Evolutionary conservation across 148 eudicot species (phyloP).

Genomic region (Camellia granthamiana): DNA sequence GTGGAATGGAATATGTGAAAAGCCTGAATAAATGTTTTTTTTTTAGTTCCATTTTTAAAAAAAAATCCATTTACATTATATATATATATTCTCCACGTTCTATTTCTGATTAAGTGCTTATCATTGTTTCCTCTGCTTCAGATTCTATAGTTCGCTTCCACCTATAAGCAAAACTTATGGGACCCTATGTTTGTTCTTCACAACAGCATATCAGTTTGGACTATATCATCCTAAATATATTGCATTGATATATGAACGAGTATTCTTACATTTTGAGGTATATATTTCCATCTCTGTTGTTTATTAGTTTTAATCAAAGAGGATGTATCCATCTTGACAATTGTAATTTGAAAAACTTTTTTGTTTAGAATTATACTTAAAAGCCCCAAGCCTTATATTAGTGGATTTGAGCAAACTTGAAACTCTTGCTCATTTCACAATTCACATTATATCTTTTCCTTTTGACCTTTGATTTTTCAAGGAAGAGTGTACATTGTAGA

Average conservation of each 20-base stretch:
- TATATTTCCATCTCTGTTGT: neutral
- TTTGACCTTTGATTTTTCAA: neutral
- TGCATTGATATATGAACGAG: conserved; percentile 40
- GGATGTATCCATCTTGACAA: neutral
- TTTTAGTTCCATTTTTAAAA: neutral
- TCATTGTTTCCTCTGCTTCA: conserved; percentile 23
- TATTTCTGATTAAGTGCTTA: neutral
- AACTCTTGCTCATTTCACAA: neutral
- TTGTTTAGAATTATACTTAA: neutral
- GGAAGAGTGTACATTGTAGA: neutral
- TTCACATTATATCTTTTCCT: neutral
- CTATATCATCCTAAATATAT: conserved; percentile 35
- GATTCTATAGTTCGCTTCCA: conserved; percentile 81
- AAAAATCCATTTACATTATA: neutral
- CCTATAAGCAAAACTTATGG: conserved; percentile 91
- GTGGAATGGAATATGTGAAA: neutral
- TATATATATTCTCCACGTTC: neutral
- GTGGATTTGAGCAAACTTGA: neutral
- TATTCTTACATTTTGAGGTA: conserved; percentile 70
- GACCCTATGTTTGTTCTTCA: conserved; percentile 61
- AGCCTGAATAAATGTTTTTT: neutral
- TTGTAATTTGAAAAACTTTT: neutral
- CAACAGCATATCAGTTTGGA: conserved; percentile 54
- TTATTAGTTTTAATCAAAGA: conserved; percentile 1
- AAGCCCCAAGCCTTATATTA: neutral